These are phyloP conservation scores for Rhizoclosmatium globosum DNA, from an alignment of 192 early-diverging fungal species.

Conservation along the genomic window DNA sequence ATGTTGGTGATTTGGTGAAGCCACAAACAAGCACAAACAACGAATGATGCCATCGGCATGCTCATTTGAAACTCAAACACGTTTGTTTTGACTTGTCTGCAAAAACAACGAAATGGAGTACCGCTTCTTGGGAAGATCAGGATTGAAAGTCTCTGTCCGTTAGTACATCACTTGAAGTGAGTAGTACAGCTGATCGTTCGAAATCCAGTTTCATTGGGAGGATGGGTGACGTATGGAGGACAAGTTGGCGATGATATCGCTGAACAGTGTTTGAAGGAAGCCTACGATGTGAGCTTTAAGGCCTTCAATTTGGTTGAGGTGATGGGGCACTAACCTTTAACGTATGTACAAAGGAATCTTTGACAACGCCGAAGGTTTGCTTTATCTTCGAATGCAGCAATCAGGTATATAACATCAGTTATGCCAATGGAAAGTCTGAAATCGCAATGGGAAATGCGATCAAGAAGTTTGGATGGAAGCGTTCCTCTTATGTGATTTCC, in stretches of 20 bases:
- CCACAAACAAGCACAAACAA: no score
- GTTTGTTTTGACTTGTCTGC: no score
- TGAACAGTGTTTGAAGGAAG: constrained; percentile 21
- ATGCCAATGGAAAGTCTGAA: constrained; percentile 71
- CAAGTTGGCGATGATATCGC: constrained; percentile 6
- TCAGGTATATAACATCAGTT: constrained; percentile 53
- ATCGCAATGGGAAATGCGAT: constrained; percentile 80
- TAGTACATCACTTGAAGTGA: neutral
- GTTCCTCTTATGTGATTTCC: constrained; percentile 77
- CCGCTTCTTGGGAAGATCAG: constrained; percentile 77
- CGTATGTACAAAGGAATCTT: constrained; percentile 57
- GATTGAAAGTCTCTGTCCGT: constrained; percentile 76
- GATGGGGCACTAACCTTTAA: neutral
- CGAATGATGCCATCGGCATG: neutral
- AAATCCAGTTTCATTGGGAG: constrained; percentile 19
- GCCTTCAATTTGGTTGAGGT: constrained; percentile 7
- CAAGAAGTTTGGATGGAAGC: constrained; percentile 74
- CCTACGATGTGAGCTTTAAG: constrained; percentile 26
- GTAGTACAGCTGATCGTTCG: neutral
- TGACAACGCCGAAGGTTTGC: constrained; percentile 48
- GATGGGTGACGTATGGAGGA: constrained; percentile 76
- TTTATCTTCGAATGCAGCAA: constrained; percentile 25
- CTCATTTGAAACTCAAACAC: neutral
- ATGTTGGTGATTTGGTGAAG: no score
- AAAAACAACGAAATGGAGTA: constrained; percentile 70